Evolutionary conservation across 148 eudicot species (phyloP).

Genomic region (Pharnaceum exiguum): DNA sequence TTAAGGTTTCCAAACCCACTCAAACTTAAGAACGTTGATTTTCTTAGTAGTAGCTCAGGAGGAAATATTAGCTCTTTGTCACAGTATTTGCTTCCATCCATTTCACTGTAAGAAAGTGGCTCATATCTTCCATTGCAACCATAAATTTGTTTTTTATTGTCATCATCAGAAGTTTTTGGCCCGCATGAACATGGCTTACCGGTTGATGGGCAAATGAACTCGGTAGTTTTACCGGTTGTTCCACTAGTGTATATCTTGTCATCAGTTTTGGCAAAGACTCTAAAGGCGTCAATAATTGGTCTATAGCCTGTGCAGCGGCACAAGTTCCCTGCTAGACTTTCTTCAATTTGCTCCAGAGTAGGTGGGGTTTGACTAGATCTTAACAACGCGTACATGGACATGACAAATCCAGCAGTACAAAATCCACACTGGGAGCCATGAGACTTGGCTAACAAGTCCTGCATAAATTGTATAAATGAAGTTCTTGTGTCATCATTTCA

Average conservation of each 20-base stretch:
- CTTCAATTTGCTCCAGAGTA: slow-evolving; percentile 84
- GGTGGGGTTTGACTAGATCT: slow-evolving; percentile 74
- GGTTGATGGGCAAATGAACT: slow-evolving; percentile 89
- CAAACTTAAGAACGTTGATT: slow-evolving; percentile 45
- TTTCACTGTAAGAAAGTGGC: slow-evolving; percentile 62
- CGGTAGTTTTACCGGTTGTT: slow-evolving; percentile 31
- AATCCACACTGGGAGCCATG: slow-evolving; percentile 99
- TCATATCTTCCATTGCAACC: slow-evolving; percentile 24
- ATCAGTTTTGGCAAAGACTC: slow-evolving; percentile 87
- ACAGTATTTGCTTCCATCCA: slow-evolving; percentile 70
- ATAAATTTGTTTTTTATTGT: slow-evolving; percentile 12
- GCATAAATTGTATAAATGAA: slow-evolving; percentile 18
- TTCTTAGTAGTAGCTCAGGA: slow-evolving; percentile 71
- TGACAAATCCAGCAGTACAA: slow-evolving; percentile 97
- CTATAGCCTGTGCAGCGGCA: slow-evolving; percentile 98
- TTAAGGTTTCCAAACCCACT: slow-evolving; percentile 70
- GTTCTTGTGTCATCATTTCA: background rate
- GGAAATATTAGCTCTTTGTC: slow-evolving; percentile 91
- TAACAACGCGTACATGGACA: slow-evolving; percentile 97
- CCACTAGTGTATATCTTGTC: slow-evolving; percentile 53
- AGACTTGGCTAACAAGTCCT: slow-evolving; percentile 81
- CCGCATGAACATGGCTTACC: slow-evolving; percentile 96
- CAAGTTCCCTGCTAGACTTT: slow-evolving; percentile 94
- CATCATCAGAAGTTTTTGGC: slow-evolving; percentile 24
- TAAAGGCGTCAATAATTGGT: slow-evolving; percentile 90